phyloP scores from a whole-genome alignment of 148 eudicot genomes.

The Fallopia convolvulus region DNA sequence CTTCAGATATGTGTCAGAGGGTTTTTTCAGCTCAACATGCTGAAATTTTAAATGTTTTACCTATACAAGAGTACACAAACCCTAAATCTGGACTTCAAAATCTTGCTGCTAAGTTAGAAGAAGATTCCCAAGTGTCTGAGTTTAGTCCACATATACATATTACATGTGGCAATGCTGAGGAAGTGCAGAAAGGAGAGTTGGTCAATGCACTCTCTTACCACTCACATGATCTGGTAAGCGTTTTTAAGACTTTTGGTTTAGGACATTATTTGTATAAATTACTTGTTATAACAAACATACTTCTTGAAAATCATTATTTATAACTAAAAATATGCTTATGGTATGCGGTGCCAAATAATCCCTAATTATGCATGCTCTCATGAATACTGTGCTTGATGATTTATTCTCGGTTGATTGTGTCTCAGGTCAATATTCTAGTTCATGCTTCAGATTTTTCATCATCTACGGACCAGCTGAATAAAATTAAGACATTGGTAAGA shows the following conservation, averaged over 20 bases:
- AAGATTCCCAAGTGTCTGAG: slow-evolving; percentile 41
- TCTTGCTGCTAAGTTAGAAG: slow-evolving; percentile 55
- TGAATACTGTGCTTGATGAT: not conserved
- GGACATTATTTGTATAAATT: too few relatives aligned
- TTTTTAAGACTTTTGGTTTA: not conserved
- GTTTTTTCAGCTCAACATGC: slow-evolving; percentile 52
- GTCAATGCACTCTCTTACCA: slow-evolving; percentile 49
- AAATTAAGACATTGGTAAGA: slow-evolving; percentile 42
- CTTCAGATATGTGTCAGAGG: slow-evolving; percentile 42
- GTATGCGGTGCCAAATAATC: too few relatives aligned
- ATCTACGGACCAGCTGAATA: slow-evolving; percentile 45
- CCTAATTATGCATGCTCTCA: not conserved
- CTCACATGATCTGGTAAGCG: slow-evolving; percentile 61
- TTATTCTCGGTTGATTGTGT: not conserved
- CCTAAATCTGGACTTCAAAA: slow-evolving; percentile 61
- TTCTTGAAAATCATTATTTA: too few relatives aligned
- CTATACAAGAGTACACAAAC: slow-evolving; percentile 67
- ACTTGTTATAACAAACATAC: too few relatives aligned
- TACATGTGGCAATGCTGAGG: slow-evolving; percentile 62
- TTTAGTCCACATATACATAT: slow-evolving; percentile 66
- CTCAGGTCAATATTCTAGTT: slow-evolving; percentile 77
- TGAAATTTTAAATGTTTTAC: slow-evolving; percentile 51
- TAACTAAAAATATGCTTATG: too few relatives aligned
- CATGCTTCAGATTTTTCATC: slow-evolving; percentile 53
- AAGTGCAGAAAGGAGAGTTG: slow-evolving; percentile 53